A percentile compares a stretch with the other conserved stretches of the same genome.
Evolutionary conservation across 2,329 filamentous ascomycete genomes (phyloP).

Genomic region (Penicillium digitatum): DNA sequence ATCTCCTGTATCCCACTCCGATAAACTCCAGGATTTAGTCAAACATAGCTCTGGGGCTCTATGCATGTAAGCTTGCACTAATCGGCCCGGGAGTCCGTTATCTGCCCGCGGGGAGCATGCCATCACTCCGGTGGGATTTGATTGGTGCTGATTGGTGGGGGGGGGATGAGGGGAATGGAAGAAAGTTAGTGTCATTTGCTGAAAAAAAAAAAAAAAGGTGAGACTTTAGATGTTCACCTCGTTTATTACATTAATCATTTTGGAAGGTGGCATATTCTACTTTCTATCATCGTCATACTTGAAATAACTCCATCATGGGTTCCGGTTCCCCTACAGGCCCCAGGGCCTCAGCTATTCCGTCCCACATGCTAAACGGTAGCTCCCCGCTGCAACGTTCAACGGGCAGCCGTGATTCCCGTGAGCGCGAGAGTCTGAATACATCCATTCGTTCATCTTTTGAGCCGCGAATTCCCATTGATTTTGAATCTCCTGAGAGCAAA

Average conservation of each 20-base stretch:
- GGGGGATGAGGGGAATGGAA: conserved; percentile 9
- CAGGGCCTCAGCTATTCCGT: conserved; percentile 53
- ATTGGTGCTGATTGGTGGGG: conserved; percentile 6
- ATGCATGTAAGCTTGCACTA: not conserved
- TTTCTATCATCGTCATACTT: not conserved
- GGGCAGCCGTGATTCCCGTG: conserved; percentile 50
- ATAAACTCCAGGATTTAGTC: not conserved
- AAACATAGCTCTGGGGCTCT: not conserved
- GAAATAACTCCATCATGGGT: conserved; percentile 40
- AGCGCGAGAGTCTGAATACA: conserved; percentile 55
- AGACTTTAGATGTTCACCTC: not conserved
- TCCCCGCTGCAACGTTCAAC: conserved; percentile 48
- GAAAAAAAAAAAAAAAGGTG: conserved; percentile 7
- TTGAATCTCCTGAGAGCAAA: conserved; percentile 21
- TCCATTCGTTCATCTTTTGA: conserved; percentile 58
- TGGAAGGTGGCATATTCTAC: not conserved
- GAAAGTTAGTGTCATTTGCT: conserved; percentile 7
- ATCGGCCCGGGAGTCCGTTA: not conserved
- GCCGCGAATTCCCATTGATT: conserved; percentile 34
- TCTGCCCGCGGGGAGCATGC: conserved; percentile 4
- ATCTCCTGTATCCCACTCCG: not conserved
- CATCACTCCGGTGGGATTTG: not conserved
- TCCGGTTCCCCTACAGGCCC: conserved; percentile 42
- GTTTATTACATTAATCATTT: not conserved
- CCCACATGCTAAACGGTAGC: conserved; percentile 55